These are phyloP conservation scores for Talaromyces adpressus DNA, from an alignment of 495 filamentous ascomycete genomes.

Conservation along the genomic window DNA sequence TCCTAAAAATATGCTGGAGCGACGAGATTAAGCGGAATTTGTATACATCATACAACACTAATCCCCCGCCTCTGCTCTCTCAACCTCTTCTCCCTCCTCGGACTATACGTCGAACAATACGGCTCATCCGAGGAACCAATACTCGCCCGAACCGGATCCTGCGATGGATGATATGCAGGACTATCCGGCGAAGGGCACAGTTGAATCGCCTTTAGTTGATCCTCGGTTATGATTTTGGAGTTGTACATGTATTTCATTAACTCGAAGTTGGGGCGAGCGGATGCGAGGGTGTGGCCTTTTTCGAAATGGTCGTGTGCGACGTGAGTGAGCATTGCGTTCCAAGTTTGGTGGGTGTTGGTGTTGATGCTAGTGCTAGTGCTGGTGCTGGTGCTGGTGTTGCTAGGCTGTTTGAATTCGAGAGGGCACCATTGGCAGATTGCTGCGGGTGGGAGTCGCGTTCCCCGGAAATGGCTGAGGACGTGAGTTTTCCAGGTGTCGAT, in stretches of 20 bases:
- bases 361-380: background rate
- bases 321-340: conserved; percentile 35
- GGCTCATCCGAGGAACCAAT: conserved; percentile 40
- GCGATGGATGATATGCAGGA: conserved; percentile 37
- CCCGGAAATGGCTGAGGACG: conserved; percentile 36
- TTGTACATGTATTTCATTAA: conserved; percentile 40
- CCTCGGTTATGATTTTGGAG: conserved; percentile 34
- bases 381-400: background rate
- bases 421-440: conserved; percentile 37
- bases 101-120: conserved; percentile 39
- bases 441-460: conserved; percentile 27
- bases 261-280: conserved; percentile 36
- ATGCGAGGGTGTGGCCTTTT: conserved; percentile 31
- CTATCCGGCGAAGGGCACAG: conserved; percentile 35
- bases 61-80: conserved; percentile 31
- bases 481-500: conserved; percentile 32
- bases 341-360: conserved; percentile 16
- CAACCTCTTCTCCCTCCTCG: conserved; percentile 35
- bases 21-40: background rate
- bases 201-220: conserved; percentile 40
- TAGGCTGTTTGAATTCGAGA: conserved; percentile 19
- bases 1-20: background rate
- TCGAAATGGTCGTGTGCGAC: conserved; percentile 31
- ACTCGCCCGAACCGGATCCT: conserved; percentile 33
- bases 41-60: conserved; percentile 22